Conservation (phyloP, 2,329 filamentous ascomycete species). For the Rutstroemia sp. region DNA sequence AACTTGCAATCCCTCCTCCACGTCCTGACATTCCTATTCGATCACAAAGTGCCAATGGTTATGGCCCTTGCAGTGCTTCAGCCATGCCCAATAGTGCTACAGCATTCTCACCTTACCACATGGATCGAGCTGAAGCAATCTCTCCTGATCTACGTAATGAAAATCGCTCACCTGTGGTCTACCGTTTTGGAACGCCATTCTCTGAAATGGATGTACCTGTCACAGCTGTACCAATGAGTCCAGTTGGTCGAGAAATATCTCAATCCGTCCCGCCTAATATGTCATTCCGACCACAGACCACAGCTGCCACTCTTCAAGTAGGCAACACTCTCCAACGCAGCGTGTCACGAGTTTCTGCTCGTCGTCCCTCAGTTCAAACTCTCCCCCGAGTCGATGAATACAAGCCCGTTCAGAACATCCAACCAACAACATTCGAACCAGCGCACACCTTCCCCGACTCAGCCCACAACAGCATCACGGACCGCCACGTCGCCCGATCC, state of each 20-base stretch:
- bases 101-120: slow-evolving; percentile 42
- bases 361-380: slow-evolving; percentile 60
- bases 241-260: slow-evolving; percentile 69
- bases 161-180: slow-evolving; percentile 49
- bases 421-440: background rate
- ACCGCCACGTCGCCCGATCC: background rate
- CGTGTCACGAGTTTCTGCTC: slow-evolving; percentile 42
- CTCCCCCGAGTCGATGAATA: slow-evolving; percentile 66
- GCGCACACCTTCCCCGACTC: background rate
- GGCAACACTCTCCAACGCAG: slow-evolving; percentile 17
- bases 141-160: slow-evolving; percentile 48
- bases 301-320: slow-evolving; percentile 6
- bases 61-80: slow-evolving; percentile 6
- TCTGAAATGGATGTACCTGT: slow-evolving; percentile 87
- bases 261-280: slow-evolving; percentile 94
- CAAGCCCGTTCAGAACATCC: slow-evolving; percentile 28
- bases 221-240: slow-evolving; percentile 62
- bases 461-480: background rate
- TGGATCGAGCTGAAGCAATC: slow-evolving; percentile 43
- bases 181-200: slow-evolving; percentile 77
- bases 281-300: slow-evolving; percentile 54
- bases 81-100: slow-evolving; percentile 9
- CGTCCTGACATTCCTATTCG: slow-evolving; percentile 25
- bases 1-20: slow-evolving; percentile 48
- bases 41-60: slow-evolving; percentile 23